Conservation (phyloP, 1,284 basidiomycete species). For the Athelia psychrophila region DNA sequence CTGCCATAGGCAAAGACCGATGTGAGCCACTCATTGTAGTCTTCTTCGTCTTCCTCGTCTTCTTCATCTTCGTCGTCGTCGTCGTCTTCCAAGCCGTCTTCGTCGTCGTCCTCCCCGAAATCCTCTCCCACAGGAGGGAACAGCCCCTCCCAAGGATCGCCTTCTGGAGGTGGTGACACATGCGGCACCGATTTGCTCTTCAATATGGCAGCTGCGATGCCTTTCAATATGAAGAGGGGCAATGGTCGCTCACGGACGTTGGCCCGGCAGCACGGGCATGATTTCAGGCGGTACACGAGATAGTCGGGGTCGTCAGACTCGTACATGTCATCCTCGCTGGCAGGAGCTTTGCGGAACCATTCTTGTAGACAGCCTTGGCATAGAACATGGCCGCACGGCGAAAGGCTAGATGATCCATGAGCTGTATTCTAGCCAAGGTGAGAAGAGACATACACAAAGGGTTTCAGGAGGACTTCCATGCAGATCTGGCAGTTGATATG, state of each 20-base stretch:
- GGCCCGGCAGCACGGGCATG: constrained; percentile 69
- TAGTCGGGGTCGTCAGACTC: constrained; percentile 50
- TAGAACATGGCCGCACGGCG: constrained; percentile 71
- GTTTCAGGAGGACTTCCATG: constrained; percentile 61
- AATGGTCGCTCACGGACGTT: constrained; percentile 55
- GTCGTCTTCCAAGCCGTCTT: constrained; percentile 32
- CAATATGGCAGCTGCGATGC: constrained; percentile 44
- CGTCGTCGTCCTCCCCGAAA: constrained; percentile 30
- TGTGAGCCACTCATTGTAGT: constrained; percentile 14
- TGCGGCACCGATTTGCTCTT: constrained; percentile 35
- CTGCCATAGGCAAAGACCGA: constrained; percentile 28
- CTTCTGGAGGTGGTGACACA: constrained; percentile 29
- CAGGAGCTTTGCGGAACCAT: constrained; percentile 71
- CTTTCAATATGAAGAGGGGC: constrained; percentile 66
- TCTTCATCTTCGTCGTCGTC: constrained; percentile 26
- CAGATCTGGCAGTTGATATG: constrained; percentile 72
- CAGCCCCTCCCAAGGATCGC: constrained; percentile 66
- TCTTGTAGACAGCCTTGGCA: constrained; percentile 67
- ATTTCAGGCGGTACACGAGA: constrained; percentile 56
- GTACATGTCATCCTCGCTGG: constrained; percentile 48
- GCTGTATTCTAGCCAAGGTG: constrained; percentile 6
- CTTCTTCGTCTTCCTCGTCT: constrained; percentile 17
- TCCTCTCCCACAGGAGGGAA: constrained; percentile 45
- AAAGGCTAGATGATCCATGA: constrained; percentile 39
- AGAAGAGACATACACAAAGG: constrained; percentile 53